Conservation (phyloP, 2,329 filamentous ascomycete species). For the Penicillium polonicum region DNA sequence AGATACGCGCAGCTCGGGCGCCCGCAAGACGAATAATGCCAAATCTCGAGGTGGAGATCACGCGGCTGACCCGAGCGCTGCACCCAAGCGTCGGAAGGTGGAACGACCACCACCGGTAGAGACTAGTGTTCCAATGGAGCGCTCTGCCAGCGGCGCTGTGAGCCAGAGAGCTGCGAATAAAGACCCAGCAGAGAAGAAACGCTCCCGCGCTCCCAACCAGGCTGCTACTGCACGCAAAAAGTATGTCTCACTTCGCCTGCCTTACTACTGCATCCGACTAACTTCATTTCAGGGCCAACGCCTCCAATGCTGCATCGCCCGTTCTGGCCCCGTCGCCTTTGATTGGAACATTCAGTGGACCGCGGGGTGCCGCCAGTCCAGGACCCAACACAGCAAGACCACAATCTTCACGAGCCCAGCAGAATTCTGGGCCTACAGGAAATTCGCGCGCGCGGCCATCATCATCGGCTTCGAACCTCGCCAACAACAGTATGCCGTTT, state of each 20-base stretch:
- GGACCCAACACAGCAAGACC: constrained; percentile 61
- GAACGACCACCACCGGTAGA: constrained; percentile 58
- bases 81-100: constrained; percentile 73
- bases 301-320: constrained; percentile 60
- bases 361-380: constrained; percentile 63
- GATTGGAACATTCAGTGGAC: constrained; percentile 59
- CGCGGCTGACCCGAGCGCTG: constrained; percentile 24
- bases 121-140: constrained; percentile 39
- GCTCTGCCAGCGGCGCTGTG: constrained; percentile 38
- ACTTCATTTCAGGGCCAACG: constrained; percentile 46
- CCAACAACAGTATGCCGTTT: constrained; percentile 52
- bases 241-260: constrained; percentile 49
- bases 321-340: constrained; percentile 75
- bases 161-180: constrained; percentile 48
- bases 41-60: constrained; percentile 48
- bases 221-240: constrained; percentile 68
- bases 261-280: constrained; percentile 9
- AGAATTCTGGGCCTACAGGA: constrained; percentile 67
- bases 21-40: constrained; percentile 57
- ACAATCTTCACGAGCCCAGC: constrained; percentile 68
- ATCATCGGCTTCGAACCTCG: constrained; percentile 61
- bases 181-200: constrained; percentile 69
- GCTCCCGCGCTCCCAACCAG: constrained; percentile 69
- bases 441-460: constrained; percentile 57
- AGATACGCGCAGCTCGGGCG: constrained; percentile 51